Evolutionary conservation across 163 green algal genomes (phyloP), one percentile per base, ranked within the genome.

Genomic region (Scenedesmus sp.): DNA sequence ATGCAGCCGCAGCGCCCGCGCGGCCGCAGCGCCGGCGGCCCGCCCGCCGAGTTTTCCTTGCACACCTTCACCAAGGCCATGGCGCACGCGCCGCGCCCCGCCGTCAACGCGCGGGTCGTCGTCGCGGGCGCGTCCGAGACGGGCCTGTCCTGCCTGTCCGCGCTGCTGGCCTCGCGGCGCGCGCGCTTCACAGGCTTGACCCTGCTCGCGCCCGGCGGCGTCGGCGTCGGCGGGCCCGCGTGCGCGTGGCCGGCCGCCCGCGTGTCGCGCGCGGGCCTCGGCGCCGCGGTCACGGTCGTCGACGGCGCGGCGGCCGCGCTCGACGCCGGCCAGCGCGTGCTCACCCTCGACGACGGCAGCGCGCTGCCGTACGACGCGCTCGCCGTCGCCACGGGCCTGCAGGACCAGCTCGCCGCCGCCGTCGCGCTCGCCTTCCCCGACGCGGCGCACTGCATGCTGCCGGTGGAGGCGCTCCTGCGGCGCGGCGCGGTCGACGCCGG

Each of bases 161-260:
- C 70, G 14, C 75, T 94, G 70, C 80, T 94, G 86, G 22, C 53
- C 22, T 3, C n/a, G 44, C 64, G 86, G 54, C 63, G 75, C 34
- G 71, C 89, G 36, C 42, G 48, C 26, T 93, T 93, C 70, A 92
- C 83, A 63, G 85, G 87, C 73, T 70, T 94, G 48, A 90, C 86
- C 0, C 83, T 94, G 54, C 73, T 94, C 5, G 86, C 87, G 0
- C 87, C 90, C 0, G 88, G 86, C 3, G 88, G 87, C 57, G 81
- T 90, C 34, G 51, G 42, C 33, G 80, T 87, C 11, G 77, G 71
- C 50, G 87, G 82, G 51, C 56, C 81, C 11, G 87, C 84, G 1
- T 83, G 77, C 64, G 58, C 82, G 50, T 88, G 83, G 80, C 86
- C 85, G 13, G 78, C 47, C 29, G 34, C 31, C 45, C 57, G 63